These are phyloP conservation scores for Linnemannia exigua DNA, from an alignment of 192 early-diverging fungal genomes.

Conservation along the genomic window DNA sequence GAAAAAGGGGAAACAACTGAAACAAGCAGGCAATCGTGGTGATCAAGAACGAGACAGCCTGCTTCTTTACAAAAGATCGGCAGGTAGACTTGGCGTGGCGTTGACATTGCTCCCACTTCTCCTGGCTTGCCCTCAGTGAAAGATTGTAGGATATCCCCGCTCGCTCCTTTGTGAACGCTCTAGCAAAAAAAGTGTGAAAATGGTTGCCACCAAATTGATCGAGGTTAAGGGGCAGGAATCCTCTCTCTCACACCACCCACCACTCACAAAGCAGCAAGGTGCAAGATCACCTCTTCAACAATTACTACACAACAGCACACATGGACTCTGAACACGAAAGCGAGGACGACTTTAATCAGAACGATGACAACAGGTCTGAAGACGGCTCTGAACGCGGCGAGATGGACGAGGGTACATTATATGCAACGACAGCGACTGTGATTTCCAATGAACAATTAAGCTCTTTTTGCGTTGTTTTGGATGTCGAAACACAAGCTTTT, in stretches of 20 bases:
- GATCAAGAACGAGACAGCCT: background rate
- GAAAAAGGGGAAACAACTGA: background rate
- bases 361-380: constrained; percentile 41
- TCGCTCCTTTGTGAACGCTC: background rate
- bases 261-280: too few relatives aligned
- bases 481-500: background rate
- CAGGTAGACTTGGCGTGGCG: constrained; percentile 2
- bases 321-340: constrained; percentile 59
- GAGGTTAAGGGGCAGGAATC: background rate
- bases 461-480: background rate
- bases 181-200: background rate
- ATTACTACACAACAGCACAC: background rate
- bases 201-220: background rate
- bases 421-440: background rate
- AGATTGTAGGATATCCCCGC: background rate
- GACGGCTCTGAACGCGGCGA: constrained; percentile 50
- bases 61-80: background rate
- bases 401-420: constrained; percentile 33
- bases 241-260: too few relatives aligned
- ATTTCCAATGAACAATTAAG: background rate
- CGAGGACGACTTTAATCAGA: constrained; percentile 55
- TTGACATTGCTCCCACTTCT: background rate
- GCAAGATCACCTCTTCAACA: constrained; percentile 23
- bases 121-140: background rate
- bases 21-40: background rate